Conservation (phyloP, 2,329 filamentous ascomycete genomes). For the Fusarium solani-melongenae region DNA sequence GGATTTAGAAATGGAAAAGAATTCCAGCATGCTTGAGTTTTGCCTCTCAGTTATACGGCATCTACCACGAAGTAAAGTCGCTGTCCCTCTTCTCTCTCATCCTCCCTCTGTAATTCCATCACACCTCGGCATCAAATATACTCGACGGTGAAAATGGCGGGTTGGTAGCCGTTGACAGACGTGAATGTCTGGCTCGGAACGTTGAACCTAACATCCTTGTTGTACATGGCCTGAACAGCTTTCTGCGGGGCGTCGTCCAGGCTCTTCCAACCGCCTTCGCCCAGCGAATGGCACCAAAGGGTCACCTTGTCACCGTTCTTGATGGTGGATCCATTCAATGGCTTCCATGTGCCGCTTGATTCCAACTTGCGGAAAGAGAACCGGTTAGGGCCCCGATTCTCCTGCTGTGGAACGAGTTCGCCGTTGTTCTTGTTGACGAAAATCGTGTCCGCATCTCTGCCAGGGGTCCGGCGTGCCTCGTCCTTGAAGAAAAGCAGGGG, state of each 20-base stretch:
- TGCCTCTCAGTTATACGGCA: too few relatives aligned
- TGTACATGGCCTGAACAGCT: neutral
- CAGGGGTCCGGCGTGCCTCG: too few relatives aligned
- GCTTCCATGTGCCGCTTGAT: neutral
- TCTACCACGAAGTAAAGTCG: too few relatives aligned
- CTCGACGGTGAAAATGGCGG: neutral
- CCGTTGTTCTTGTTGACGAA: neutral
- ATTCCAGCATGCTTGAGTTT: too few relatives aligned
- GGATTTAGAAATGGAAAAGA: too few relatives aligned
- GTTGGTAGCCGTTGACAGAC: neutral
- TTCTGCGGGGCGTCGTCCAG: neutral
- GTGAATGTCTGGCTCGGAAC: neutral
- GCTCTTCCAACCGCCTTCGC: neutral
- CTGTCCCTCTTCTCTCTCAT: too few relatives aligned
- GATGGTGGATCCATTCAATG: neutral
- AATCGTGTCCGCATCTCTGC: neutral
- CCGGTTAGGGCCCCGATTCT: neutral
- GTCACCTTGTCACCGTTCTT: neutral
- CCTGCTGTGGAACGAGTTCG: neutral
- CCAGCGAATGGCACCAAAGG: neutral
- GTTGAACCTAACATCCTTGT: neutral
- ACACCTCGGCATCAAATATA: neutral
- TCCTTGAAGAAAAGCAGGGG: neutral
- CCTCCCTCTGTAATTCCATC: too few relatives aligned
- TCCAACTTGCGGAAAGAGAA: neutral